Evolutionary conservation across 768 basidiomycete species (phyloP).

Genomic region (Lenzites betulinus): DNA sequence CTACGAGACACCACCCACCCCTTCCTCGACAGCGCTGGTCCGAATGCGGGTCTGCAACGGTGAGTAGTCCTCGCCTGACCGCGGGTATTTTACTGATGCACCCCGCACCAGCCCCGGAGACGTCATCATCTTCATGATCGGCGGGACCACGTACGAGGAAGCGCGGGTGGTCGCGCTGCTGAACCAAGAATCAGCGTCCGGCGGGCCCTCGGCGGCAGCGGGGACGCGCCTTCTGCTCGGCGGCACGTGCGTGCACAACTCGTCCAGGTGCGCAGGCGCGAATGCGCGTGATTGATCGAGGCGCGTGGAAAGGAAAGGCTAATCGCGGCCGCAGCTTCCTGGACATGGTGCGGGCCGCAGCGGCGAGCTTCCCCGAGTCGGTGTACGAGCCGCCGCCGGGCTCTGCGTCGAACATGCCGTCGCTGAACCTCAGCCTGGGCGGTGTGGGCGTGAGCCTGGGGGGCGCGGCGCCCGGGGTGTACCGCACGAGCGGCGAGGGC

Average conservation of each 20-base stretch:
- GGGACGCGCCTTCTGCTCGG: constrained; percentile 85
- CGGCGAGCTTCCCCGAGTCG: constrained; percentile 57
- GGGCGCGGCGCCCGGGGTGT: constrained; percentile 83
- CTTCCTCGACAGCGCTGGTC: constrained; percentile 73
- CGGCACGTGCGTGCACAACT: constrained; percentile 95
- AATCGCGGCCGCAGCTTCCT: constrained; percentile 54
- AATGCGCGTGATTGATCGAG: constrained; percentile 10
- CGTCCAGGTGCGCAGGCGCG: constrained; percentile 64
- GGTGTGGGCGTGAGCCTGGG: constrained; percentile 93
- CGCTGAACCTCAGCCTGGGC: constrained; percentile 89
- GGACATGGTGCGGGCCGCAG: constrained; percentile 83
- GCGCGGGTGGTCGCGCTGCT: constrained; percentile 81
- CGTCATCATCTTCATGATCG: constrained; percentile 95
- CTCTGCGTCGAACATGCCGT: constrained; percentile 68
- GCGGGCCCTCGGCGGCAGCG: constrained; percentile 45
- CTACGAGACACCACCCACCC: constrained; percentile 89
- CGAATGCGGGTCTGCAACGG: constrained; percentile 74
- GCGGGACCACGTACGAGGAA: constrained; percentile 96
- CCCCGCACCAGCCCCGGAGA: constrained; percentile 49
- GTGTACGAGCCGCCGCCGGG: constrained; percentile 80
- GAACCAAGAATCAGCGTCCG: constrained; percentile 75
- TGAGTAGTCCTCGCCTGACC: constrained; percentile 30
- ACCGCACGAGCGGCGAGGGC: constrained; percentile 75
- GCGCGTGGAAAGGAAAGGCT: not conserved
- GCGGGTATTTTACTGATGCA: not conserved